Evolutionary conservation across 306 rosid species (phyloP), one percentile per base, ranked within the genome.

Genomic region (Malus fusca): DNA sequence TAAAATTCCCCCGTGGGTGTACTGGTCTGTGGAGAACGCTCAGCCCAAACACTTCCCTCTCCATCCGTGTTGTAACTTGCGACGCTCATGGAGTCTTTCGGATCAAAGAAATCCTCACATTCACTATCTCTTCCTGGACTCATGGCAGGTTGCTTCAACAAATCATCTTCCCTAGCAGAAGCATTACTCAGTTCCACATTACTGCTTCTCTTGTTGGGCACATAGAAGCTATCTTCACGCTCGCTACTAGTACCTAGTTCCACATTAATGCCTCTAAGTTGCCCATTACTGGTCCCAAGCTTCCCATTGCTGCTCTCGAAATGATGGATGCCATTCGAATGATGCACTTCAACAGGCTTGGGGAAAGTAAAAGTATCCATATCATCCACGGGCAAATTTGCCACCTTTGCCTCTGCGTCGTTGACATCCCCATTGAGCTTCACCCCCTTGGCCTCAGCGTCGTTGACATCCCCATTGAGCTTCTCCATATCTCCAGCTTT

Each of bases 51-150:
- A 84, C 82, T 88, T 28, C 89, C 99, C 66, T 96, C 99, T 60
- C 76, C 96, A 69, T 96, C 99, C 15, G 91, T 90, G 82, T 65
- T 85, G 31, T 12, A 30, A 73, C 99, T 90, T 11, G 89, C 21
- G 35, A 78, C 68, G 77, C 98, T 90, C 96, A 87, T 77, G 2
- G 92, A 87, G 12, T 96, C 99, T 44, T 75, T 82, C 0, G 89
- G 96, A 81, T 96, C 98, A 84, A 84, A 87, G 82, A 90, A 92
- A 79, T 92, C 90, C 52, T 96, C 99, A 53, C 56, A 21, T 15
- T 88, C 99, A 12, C 86, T 77, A 42, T 66, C 91, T 83, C 86
- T 87, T 76, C 69, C 93, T 46, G 75, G 77, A 83, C 79, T 68
- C 46, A 69, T 18, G 26, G 78, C 79, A 23, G 43, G 72, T 26